Conservation (phyloP, 202 grass and related monocot genomes). For the Carex sylvatica region DNA sequence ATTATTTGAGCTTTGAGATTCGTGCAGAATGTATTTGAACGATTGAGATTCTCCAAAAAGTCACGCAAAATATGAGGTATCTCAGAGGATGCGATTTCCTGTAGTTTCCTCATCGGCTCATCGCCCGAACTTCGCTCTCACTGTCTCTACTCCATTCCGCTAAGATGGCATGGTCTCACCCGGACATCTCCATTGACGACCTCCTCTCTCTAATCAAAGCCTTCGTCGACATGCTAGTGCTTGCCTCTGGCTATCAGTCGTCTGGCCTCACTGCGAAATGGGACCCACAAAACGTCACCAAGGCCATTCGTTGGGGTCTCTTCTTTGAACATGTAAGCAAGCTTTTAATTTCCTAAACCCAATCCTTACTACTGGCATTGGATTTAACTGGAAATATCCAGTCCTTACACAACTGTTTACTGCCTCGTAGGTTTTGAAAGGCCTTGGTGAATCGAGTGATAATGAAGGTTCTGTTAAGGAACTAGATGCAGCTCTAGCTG, state of each 20-base stretch:
- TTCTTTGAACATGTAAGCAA: constrained; percentile 78
- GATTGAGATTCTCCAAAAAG: no score
- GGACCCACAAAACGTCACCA: constrained; percentile 44
- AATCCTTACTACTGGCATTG: constrained; percentile 6
- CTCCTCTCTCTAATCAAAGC: constrained; percentile 47
- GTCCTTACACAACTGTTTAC: neutral
- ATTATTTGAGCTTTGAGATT: no score
- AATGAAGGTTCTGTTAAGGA: constrained; percentile 56
- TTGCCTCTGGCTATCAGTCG: constrained; percentile 60
- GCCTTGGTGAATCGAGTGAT: constrained; percentile 34
- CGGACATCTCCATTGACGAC: constrained; percentile 41
- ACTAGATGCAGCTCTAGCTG: constrained; percentile 46
- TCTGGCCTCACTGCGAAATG: constrained; percentile 45
- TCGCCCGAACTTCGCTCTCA: no score
- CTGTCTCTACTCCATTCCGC: neutral
- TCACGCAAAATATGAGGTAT: no score
- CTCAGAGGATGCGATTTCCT: no score
- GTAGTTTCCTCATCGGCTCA: no score
- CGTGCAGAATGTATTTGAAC: no score
- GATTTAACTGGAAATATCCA: neutral
- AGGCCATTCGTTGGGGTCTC: constrained; percentile 53
- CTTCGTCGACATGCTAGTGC: constrained; percentile 75
- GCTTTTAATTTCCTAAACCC: neutral
- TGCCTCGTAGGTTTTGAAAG: constrained; percentile 51
- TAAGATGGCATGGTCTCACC: constrained; percentile 57